Evolutionary conservation across 495 filamentous ascomycete genomes (phyloP).

Genomic region (Lindgomyces ingoldianus): DNA sequence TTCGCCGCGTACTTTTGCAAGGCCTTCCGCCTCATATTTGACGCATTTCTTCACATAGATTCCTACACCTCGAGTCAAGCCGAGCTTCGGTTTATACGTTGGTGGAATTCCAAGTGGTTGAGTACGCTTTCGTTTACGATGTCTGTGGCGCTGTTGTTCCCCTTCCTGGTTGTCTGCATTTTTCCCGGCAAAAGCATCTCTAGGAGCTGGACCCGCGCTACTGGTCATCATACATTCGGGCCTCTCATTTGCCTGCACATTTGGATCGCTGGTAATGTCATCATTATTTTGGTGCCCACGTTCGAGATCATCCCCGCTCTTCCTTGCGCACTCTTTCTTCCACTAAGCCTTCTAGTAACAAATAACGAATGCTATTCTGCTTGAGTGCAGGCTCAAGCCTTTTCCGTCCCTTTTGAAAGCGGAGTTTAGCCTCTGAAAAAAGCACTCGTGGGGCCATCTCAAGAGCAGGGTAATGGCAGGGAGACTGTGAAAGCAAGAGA

Average conservation of each 20-base stretch:
- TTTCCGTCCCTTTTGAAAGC: no score
- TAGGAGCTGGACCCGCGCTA: not conserved
- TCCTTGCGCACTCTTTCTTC: not conserved
- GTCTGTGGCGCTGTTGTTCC: not conserved
- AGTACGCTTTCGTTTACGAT: not conserved
- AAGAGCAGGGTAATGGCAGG: no score
- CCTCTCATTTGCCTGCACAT: not conserved
- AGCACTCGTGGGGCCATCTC: no score
- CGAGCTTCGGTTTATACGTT: conserved; percentile 11
- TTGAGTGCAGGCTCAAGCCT: no score
- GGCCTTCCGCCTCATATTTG: not conserved
- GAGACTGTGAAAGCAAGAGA: no score
- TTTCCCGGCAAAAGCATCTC: not conserved
- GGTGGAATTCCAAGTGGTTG: not conserved
- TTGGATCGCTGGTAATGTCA: not conserved
- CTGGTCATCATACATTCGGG: not conserved
- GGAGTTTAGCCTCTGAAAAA: no score
- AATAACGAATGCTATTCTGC: not conserved
- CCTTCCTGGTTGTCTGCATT: not conserved
- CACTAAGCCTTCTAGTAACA: not conserved
- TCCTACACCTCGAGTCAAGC: not conserved
- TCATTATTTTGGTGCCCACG: not conserved
- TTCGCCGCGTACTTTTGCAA: not conserved
- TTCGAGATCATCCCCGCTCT: not conserved
- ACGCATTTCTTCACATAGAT: not conserved